Evolutionary conservation across 805 yeast genomes (phyloP).

Genomic region (Candida insectalens): DNA sequence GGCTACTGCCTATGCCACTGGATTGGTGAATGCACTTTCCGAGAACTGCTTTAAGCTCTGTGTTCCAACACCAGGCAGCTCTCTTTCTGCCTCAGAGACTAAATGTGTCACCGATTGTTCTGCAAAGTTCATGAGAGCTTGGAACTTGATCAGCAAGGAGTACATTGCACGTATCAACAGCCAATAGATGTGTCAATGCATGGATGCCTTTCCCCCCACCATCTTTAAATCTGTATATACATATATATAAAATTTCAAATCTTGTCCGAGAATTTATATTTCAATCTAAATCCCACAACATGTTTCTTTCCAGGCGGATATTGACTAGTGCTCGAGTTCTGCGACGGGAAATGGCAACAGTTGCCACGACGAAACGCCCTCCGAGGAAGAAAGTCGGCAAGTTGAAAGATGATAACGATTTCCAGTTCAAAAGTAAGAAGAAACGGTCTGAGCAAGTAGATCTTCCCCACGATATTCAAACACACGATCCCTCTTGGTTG

Average conservation of each 20-base stretch:
- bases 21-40: conserved; percentile 73
- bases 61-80: conserved; percentile 48
- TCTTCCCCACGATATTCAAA: background rate
- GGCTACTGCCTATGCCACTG: conserved; percentile 88
- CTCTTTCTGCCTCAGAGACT: conserved; percentile 42
- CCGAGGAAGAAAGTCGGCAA: conserved; percentile 9
- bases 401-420: conserved; percentile 15
- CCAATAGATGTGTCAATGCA: conserved; percentile 5
- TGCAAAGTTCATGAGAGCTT: conserved; percentile 81
- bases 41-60: conserved; percentile 84
- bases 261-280: too few relatives aligned
- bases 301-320: too few relatives aligned
- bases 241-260: too few relatives aligned
- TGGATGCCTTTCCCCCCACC: too few relatives aligned
- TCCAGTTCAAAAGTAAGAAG: conserved; percentile 6
- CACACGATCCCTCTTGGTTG: conserved; percentile 2
- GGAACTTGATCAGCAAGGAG: conserved; percentile 76
- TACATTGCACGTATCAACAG: conserved; percentile 58
- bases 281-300: too few relatives aligned
- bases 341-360: too few relatives aligned
- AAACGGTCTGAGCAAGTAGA: background rate
- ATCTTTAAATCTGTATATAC: too few relatives aligned
- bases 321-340: too few relatives aligned
- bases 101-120: conserved; percentile 70
- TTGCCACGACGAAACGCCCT: background rate